Base-by-base conservation (phyloP, 257 asterid species). In the Solanum gracilifrons region DNA sequence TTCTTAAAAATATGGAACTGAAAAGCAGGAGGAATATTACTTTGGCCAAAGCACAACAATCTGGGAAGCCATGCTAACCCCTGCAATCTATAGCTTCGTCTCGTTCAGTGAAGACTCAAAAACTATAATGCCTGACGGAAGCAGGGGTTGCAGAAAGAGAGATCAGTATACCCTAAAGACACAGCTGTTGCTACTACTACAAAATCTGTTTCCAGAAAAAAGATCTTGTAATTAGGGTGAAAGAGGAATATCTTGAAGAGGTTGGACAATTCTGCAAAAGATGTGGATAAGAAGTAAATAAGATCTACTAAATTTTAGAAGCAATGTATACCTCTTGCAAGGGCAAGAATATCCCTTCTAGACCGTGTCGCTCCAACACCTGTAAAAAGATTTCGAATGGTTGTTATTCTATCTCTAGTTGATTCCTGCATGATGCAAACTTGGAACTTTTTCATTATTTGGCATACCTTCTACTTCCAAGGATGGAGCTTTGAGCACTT, bases 401-500 rank as follows among this genome's bases (percentile, higher is more conserved):
- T 51, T n/a, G 62, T 46, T 27, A 86, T 32, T 73, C 62, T 15
- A 13, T 23, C 69, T 72, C 55, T 48, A 32, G 32, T 32, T 48
- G 83, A 86, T 74, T 64, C 73, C 69, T 23, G 20, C 20, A 48
- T 29, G 43, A 82, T 31, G 41, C 8, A 10, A 48, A 48, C 29
- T 21, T 18, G 41, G 7, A 80, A 46, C 7, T 2, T 13, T 82
- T 23, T 37, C 48, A 21, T 41, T 68, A 66, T 62, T 75, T 21
- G 6, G 4, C 90, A 20, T 87, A 95, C 98, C 96, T 32, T 93
- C 92, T 31, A 85, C 90, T 32, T 95, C 98, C 90, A 97, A 62
- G 2, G 95, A 82, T 75, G 99, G 95, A 88, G 96, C 96, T 93
- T 94, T 95, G 48, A 97, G 98, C 89, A 96, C 90, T 74, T 95